phyloP scores from a whole-genome alignment of 2,329 filamentous ascomycete species.

The Peltaster fructicola region DNA sequence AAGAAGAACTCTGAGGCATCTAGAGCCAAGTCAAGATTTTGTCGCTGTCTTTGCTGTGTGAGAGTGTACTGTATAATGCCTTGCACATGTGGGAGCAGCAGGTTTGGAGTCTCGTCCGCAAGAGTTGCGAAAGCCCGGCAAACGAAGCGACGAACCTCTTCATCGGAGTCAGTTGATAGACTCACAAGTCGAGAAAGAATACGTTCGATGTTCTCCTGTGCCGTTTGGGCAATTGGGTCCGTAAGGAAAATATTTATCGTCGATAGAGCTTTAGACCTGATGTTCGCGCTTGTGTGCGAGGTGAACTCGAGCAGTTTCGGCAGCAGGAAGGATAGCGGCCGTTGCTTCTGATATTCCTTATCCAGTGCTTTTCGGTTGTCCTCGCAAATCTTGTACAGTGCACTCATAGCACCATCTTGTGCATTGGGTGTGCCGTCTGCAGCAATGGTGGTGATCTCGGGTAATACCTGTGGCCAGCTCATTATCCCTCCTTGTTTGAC shows the following conservation, averaged over 20 bases:
- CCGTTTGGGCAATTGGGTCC: slow-evolving; percentile 51
- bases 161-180: slow-evolving; percentile 56
- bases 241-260: slow-evolving; percentile 86
- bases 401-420: slow-evolving; percentile 87
- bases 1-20: slow-evolving; percentile 98
- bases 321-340: slow-evolving; percentile 73
- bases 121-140: slow-evolving; percentile 86
- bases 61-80: slow-evolving; percentile 89
- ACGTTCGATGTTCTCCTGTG: slow-evolving; percentile 62
- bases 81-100: slow-evolving; percentile 71
- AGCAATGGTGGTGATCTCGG: slow-evolving; percentile 59
- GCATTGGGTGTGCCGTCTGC: slow-evolving; percentile 57
- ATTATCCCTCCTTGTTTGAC: slow-evolving; percentile 69
- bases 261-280: slow-evolving; percentile 62
- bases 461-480: slow-evolving; percentile 79
- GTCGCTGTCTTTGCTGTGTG: slow-evolving; percentile 60
- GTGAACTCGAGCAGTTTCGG: slow-evolving; percentile 84
- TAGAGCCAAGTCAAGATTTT: slow-evolving; percentile 77
- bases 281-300: slow-evolving; percentile 54
- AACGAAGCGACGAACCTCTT: slow-evolving; percentile 79
- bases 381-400: slow-evolving; percentile 88
- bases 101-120: slow-evolving; percentile 77
- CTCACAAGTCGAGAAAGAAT: slow-evolving; percentile 71
- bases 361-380: slow-evolving; percentile 80
- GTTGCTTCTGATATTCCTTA: slow-evolving; percentile 71